Base-by-base conservation (phyloP, 225 moss, liverwort and hornwort species). In the Sphagnum contortum region DNA sequence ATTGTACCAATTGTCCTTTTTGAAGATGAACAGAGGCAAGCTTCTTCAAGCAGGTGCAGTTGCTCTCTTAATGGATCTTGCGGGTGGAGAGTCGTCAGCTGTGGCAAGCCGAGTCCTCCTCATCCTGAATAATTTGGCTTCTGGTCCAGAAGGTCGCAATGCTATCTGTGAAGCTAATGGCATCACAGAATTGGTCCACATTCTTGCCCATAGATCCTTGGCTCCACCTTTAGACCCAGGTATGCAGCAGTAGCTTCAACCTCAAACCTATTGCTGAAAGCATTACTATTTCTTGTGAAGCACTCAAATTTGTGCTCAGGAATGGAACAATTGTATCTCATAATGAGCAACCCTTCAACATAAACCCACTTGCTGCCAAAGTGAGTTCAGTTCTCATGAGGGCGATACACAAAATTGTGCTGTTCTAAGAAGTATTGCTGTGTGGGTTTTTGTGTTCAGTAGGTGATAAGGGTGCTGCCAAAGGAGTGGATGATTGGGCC, bases 41-140 rank as follows among this genome's bases (percentile, higher is more conserved):
- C 88, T 98, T 57, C 79, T 91, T 44, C 88, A 76, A 77, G 87
- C 92, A 3, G 89, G 90, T 8, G 96, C 80, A 4, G 89, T 98
- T 50, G 79, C 70, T 9, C 90, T 87, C n/a, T 75, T 98, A 69
- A 64, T 98, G 57, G 79, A 77, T 48, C 80, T 98, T 52, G 81
- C 86, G 50, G 78, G 76, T 73, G 89, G 87, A 50, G 82, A 82
- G 6, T 69, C 76, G 6, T 76, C 83, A 7, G 92, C 87, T 60
- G 48, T 98, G 44, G 90, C 87, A 48, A 87, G 90, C 80, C 73
- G 88, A 46, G 82, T 74, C 4, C 83, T 98, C 29, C 62, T 92
- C 66, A 91, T 91, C 59, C 78, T 98, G 9, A 80, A 75, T 72
- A 90, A 91, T 77, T 73, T 92, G 75, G 92, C 90, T 14, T 65